Conservation (phyloP, 768 basidiomycete species). For the Candolleomyces efflorescens region DNA sequence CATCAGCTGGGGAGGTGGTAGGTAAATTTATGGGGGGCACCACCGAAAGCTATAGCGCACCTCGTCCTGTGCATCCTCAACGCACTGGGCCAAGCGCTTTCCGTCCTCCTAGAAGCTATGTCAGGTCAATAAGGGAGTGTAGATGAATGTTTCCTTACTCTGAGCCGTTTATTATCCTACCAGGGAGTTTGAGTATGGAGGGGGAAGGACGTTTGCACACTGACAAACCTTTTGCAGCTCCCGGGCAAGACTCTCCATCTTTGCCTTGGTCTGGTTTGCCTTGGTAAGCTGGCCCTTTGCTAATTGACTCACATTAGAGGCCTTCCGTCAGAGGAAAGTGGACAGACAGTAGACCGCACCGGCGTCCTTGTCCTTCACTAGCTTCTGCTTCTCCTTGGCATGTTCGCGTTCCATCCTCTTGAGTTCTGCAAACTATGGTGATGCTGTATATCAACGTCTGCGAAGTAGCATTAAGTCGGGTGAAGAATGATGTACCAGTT, state of each 20-base stretch:
- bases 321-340: neutral
- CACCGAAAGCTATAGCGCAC: slow-evolving; percentile 29
- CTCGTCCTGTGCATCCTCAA: slow-evolving; percentile 87
- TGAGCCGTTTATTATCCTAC: slow-evolving; percentile 85
- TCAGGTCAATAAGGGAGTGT: slow-evolving; percentile 12
- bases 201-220: slow-evolving; percentile 6
- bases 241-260: slow-evolving; percentile 86
- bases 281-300: slow-evolving; percentile 85
- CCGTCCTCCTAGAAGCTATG: slow-evolving; percentile 67
- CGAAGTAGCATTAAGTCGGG: slow-evolving; percentile 11
- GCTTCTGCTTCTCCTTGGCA: slow-evolving; percentile 88
- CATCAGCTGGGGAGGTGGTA: slow-evolving; percentile 43
- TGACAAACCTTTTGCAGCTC: slow-evolving; percentile 78
- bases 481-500: slow-evolving; percentile 56
- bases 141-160: slow-evolving; percentile 43
- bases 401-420: slow-evolving; percentile 86
- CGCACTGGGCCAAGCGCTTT: slow-evolving; percentile 71
- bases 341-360: slow-evolving; percentile 38
- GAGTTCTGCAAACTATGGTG: slow-evolving; percentile 75
- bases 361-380: slow-evolving; percentile 87
- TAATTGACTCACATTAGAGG: slow-evolving; percentile 18
- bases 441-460: slow-evolving; percentile 12
- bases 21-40: neutral
- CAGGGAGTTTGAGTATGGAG: slow-evolving; percentile 8
- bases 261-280: slow-evolving; percentile 82